Evolutionary conservation across 352 stramenopile genomes (phyloP).

Genomic region (Peronosclerospora sorghi): DNA sequence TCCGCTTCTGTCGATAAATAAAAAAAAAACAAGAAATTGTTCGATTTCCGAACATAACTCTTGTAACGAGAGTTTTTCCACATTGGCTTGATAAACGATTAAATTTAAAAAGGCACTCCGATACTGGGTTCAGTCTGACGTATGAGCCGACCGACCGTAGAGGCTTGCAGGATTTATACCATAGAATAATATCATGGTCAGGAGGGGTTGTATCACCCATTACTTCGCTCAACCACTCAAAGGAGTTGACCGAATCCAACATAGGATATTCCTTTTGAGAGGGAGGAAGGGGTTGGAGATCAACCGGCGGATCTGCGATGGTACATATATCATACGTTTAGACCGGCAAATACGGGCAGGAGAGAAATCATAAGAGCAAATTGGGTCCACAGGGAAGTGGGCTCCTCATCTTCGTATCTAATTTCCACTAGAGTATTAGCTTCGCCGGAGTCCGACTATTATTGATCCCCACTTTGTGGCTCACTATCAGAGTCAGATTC

Average conservation of each 20-base stretch:
- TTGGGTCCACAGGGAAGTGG: background rate
- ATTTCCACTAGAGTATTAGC: background rate
- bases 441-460: background rate
- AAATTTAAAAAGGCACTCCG: background rate
- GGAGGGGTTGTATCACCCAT: background rate
- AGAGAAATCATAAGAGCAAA: background rate
- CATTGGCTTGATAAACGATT: background rate
- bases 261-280: background rate
- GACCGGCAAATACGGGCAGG: background rate
- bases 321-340: background rate
- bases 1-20: background rate
- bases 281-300: background rate
- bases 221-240: background rate
- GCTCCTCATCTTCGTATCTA: background rate
- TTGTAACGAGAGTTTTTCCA: background rate
- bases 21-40: background rate
- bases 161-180: background rate
- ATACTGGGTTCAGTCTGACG: too few species aligned
- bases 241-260: background rate
- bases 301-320: too few species aligned
- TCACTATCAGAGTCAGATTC: too few species aligned
- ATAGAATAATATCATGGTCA: background rate
- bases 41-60: too few species aligned
- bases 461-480: background rate
- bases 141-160: too few species aligned